Percentiles rank a stretch among this genome's conserved stretches.
Evolutionary conservation across 257 asterid species (phyloP).

Genomic region (Petunia secreta): DNA sequence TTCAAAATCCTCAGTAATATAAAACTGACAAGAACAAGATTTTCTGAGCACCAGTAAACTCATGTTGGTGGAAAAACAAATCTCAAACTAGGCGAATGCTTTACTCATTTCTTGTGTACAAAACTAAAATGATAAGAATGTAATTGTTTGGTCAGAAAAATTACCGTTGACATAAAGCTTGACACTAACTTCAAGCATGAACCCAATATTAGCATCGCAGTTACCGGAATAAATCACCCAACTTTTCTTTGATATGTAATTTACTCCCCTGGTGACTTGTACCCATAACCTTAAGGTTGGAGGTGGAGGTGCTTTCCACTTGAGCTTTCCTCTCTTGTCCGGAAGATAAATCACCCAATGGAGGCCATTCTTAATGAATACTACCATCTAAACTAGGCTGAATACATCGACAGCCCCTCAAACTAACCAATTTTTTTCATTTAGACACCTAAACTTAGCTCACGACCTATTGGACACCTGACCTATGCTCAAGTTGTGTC

Average conservation of each 20-base stretch:
- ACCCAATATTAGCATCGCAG: neutral
- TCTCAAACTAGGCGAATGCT: constrained; percentile 4
- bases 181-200: neutral
- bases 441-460: no score
- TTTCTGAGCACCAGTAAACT: neutral
- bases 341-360: neutral
- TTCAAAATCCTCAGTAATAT: neutral
- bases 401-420: no score
- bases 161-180: neutral
- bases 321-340: no score
- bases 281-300: no score
- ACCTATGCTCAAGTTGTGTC: no score
- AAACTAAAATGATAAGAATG: neutral
- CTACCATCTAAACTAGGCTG: no score
- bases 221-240: neutral
- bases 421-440: no score
- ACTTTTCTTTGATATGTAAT: no score
- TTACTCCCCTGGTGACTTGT: no score
- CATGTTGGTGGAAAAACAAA: neutral
- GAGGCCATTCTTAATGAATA: neutral
- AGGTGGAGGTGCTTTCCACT: no score
- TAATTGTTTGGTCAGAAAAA: neutral
- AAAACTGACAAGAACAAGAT: neutral
- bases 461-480: no score
- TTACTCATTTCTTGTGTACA: constrained; percentile 2